Base-by-base conservation (phyloP, 345 rosid genomes). In the Kandelia obovata region DNA sequence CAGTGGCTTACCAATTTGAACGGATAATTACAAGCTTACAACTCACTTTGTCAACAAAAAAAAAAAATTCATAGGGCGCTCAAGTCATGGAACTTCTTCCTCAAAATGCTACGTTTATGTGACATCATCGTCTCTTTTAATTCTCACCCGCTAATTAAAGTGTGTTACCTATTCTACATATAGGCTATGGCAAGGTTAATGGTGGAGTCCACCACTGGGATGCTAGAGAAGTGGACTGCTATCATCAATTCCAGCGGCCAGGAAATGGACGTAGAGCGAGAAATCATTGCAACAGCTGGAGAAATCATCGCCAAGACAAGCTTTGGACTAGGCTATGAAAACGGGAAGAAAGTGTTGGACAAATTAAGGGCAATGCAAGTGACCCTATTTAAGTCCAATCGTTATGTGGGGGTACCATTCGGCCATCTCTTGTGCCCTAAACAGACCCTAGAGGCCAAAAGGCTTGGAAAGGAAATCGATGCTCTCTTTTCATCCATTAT, bases 221-320 rank as follows among this genome's bases (percentile, higher is more conserved):
- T 95, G 99, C 79, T 91, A 62, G 84, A 89, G 66, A 78, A 78
- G 62, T 95, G 99, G 99, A 28, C 58, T 6, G 60, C 6, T 28
- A 76, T 77, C 21, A 76, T 88, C 60, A 81, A 71, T 47, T 79
- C 88, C 1, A 89, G 92, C 15, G 64, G 76, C 37, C 63, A 68
- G 0, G 90, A 80, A 20, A 85, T 95, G 26, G 96, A 95, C 21
- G 85, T 89, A 15, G 97, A 89, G 73, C 82, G 74, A 2, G 96
- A 91, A 68, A 86, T 91, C 65, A 85, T 75, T 20, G 77, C 76
- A 21, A 85, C 86, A 0, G 93, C 97, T 0, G 97, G 96, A 0
- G 97, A 95, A 71, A 95, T 95, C 57, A 89, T 95, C 0, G 96
- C 96, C 31, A 89, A 80, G 74, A 83, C 97, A 11, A 88, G 96